A percentile compares a stretch with the other conserved stretches of the same genome.
phyloP scores from a whole-genome alignment of 106 monocot species.

The Apostasia ramifera region DNA sequence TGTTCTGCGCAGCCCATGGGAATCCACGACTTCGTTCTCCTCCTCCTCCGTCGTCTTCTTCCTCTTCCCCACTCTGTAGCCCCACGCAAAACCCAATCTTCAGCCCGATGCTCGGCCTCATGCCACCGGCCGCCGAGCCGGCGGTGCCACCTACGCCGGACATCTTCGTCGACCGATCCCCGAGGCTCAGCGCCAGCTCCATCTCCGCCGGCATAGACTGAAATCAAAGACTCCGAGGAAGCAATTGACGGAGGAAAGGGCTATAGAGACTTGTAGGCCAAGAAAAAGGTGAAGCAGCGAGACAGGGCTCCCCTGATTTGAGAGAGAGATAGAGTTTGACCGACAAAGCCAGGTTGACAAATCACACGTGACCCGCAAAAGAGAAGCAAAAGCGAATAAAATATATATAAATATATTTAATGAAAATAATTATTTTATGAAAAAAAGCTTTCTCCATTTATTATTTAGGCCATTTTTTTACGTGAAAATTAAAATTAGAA shows the following conservation, averaged over 20 bases:
- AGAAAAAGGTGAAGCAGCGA: not conserved
- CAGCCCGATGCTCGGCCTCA: not conserved
- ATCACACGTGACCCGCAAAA: conserved; percentile 11
- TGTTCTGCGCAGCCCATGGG: not conserved
- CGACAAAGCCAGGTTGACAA: conserved; percentile 7
- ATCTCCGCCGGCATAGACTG: not conserved
- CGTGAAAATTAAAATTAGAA: no score
- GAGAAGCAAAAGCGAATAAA: not conserved
- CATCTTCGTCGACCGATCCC: conserved; percentile 1
- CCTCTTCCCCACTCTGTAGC: not conserved
- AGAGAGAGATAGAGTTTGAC: conserved; percentile 1
- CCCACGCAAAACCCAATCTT: conserved; percentile 11
- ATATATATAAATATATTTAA: no score
- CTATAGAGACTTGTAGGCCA: not conserved
- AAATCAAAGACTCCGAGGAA: not conserved
- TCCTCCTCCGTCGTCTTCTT: conserved; percentile 1
- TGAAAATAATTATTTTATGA: no score
- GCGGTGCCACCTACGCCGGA: not conserved
- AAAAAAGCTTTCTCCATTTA: no score
- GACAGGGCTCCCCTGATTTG: no score
- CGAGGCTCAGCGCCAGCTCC: conserved; percentile 13
- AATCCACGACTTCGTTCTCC: not conserved
- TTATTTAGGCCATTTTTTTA: no score
- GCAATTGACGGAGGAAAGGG: not conserved
- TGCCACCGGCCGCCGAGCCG: not conserved